These are phyloP conservation scores for Lindgomyces ingoldianus DNA, from an alignment of 495 filamentous ascomycete genomes.

Conservation along the genomic window DNA sequence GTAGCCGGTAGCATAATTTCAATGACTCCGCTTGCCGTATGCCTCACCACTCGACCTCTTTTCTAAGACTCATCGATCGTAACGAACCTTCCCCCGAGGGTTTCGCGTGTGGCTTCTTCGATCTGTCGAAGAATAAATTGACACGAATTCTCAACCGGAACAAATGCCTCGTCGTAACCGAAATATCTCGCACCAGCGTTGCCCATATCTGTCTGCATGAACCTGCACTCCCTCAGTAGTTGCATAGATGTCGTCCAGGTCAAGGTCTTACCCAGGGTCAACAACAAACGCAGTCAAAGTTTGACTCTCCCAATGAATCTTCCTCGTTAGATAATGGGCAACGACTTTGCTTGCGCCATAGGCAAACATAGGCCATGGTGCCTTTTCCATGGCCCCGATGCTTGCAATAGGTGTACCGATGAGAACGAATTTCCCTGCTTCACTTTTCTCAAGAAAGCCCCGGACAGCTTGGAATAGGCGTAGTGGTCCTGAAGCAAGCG, in stretches of 20 bases:
- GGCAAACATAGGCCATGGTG: not conserved
- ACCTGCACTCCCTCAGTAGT: not conserved
- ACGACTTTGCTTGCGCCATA: not conserved
- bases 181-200: not conserved
- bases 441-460: not conserved
- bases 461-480: not conserved
- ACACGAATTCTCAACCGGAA: not conserved
- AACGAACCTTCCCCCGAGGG: not conserved
- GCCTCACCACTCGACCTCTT: not conserved
- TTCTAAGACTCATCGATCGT: not conserved
- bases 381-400: not conserved
- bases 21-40: too few species aligned
- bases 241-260: not conserved
- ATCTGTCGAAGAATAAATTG: not conserved
- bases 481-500: not conserved
- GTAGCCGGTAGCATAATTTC: too few species aligned
- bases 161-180: not conserved
- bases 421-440: not conserved
- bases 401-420: not conserved
- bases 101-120: not conserved
- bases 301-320: not conserved
- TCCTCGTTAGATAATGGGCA: not conserved
- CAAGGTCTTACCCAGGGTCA: not conserved
- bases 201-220: not conserved
- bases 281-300: not conserved